Evolutionary conservation across 2,329 filamentous ascomycete species (phyloP).

Genomic region (Hortaea werneckii): DNA sequence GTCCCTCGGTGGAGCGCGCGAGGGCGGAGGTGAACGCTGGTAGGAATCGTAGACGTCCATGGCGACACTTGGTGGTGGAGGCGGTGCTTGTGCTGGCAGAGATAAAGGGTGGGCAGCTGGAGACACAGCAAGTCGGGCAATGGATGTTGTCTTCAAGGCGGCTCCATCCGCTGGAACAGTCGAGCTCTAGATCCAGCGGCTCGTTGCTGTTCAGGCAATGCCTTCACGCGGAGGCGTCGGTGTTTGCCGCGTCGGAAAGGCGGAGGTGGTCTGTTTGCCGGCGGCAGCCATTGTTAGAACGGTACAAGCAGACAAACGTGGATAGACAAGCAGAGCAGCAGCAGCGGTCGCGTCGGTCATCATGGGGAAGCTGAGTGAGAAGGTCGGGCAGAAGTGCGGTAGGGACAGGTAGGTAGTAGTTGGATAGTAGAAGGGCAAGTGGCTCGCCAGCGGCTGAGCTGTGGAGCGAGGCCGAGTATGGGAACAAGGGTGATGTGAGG

Average conservation of each 20-base stretch:
- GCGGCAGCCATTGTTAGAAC: constrained; percentile 18
- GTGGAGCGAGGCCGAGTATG: too few relatives aligned
- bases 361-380: background rate
- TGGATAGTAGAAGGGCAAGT: background rate
- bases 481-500: background rate
- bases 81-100: background rate
- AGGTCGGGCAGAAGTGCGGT: background rate
- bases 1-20: constrained; percentile 8
- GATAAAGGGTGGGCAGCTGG: background rate
- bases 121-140: too few relatives aligned
- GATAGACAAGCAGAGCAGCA: constrained; percentile 16
- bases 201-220: constrained; percentile 1
- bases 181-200: constrained; percentile 1
- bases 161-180: constrained; percentile 6
- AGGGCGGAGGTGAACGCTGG: constrained; percentile 6
- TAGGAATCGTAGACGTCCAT: constrained; percentile 8
- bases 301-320: constrained; percentile 8
- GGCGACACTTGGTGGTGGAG: background rate
- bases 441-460: too few relatives aligned
- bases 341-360: constrained; percentile 6
- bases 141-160: constrained; percentile 1
- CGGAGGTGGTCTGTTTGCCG: constrained; percentile 16
- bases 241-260: constrained; percentile 3
- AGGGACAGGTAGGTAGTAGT: background rate
- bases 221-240: background rate